These are phyloP conservation scores for Ilex aquifolium DNA, from an alignment of 257 asterid species.

Conservation along the genomic window DNA sequence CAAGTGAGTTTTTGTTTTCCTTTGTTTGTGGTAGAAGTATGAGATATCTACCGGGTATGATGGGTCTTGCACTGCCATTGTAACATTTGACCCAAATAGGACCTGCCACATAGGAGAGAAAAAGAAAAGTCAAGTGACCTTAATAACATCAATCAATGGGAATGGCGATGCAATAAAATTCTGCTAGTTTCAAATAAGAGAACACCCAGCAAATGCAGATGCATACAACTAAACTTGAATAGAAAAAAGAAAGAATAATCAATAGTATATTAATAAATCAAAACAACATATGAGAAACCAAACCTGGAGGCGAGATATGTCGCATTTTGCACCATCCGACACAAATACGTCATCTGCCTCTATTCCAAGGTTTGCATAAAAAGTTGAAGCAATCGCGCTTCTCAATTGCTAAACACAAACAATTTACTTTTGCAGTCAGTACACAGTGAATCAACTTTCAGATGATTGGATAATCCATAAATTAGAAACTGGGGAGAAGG, in stretches of 20 bases:
- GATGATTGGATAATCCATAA: background rate
- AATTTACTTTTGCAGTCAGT: no score
- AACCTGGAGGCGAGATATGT: slow-evolving; percentile 96
- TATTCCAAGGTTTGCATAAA: slow-evolving; percentile 76
- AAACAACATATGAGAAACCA: slow-evolving; percentile 1
- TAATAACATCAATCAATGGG: background rate
- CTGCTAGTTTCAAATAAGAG: background rate
- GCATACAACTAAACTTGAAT: background rate
- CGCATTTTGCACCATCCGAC: slow-evolving; percentile 99
- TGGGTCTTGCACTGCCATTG: slow-evolving; percentile 98
- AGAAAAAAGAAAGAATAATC: background rate
- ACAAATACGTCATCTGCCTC: slow-evolving; percentile 90
- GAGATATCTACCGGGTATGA: slow-evolving; percentile 74
- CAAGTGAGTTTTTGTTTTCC: no score
- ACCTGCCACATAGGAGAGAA: slow-evolving; percentile 43
- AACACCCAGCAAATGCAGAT: background rate
- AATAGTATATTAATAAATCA: background rate
- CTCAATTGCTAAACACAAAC: slow-evolving; percentile 54
- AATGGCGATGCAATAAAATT: background rate
- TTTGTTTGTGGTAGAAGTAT: no score
- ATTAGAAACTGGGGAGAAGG: background rate
- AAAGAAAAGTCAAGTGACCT: slow-evolving; percentile 7
- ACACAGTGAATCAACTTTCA: no score
- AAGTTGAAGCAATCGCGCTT: slow-evolving; percentile 83
- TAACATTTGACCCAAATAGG: slow-evolving; percentile 83